phyloP scores from a whole-genome alignment of 1,284 basidiomycete genomes.

The Ceratobasidium papillatum region DNA sequence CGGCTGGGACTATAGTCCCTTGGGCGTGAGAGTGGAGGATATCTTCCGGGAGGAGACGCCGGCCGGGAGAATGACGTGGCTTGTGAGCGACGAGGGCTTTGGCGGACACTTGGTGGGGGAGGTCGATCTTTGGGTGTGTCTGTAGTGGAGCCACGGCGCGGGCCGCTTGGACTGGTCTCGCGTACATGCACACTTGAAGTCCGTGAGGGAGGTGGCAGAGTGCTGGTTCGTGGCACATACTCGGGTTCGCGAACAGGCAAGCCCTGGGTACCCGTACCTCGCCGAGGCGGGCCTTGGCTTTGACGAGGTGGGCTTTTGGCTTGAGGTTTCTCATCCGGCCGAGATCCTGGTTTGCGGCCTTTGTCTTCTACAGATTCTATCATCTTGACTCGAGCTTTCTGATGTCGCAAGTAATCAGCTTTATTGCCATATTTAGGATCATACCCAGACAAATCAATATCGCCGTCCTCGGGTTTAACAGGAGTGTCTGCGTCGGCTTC shows the following conservation, averaged over 20 bases:
- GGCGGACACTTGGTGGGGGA: constrained; percentile 7
- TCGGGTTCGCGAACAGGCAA: constrained; percentile 22
- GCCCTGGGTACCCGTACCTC: neutral
- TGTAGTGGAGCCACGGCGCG: constrained; percentile 1
- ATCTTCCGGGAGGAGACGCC: constrained; percentile 7
- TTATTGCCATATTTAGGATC: constrained; percentile 38
- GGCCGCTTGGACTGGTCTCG: neutral
- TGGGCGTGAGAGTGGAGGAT: constrained; percentile 1
- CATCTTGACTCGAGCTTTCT: constrained; percentile 31
- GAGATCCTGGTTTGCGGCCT: constrained; percentile 6
- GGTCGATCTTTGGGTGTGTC: neutral
- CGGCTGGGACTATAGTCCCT: constrained; percentile 24
- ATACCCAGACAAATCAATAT: constrained; percentile 28
- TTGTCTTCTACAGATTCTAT: constrained; percentile 34
- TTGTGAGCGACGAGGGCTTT: constrained; percentile 26
- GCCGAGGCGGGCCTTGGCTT: neutral
- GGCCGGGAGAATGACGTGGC: constrained; percentile 8
- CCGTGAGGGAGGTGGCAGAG: constrained; percentile 14
- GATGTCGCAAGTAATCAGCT: constrained; percentile 29
- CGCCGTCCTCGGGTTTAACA: neutral
- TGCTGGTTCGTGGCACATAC: constrained; percentile 1
- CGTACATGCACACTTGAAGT: constrained; percentile 1
- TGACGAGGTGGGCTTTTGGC: constrained; percentile 9
- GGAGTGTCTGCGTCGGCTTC: neutral
- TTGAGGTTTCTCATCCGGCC: constrained; percentile 2